Base-by-base conservation (phyloP, 495 filamentous ascomycete species). In the Penicillium coffeae region DNA sequence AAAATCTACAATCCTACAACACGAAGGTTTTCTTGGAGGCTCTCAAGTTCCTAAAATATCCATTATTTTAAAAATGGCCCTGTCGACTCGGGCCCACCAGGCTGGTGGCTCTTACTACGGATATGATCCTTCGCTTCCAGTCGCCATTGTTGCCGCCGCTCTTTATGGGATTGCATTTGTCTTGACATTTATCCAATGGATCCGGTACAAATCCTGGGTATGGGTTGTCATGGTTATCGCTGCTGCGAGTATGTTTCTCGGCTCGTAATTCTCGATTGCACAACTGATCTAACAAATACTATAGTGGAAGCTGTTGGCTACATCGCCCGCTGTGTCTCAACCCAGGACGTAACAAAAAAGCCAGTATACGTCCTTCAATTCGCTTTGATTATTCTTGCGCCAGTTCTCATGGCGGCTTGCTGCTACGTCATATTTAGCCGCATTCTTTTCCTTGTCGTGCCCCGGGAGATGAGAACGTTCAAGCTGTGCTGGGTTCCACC, bases 391-490 rank as follows among this genome's bases (percentile, higher is more conserved):
- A 56, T 66, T 41, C 58, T 74, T 14, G 65, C 70, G 1, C 60
- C 59, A 3, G 76, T 74, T 5, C 61, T 80, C 21, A 73, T 74
- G 56, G 76, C 79, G 1, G 79, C 76, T 0, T 78, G 75, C 0
- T 75, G 78, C 39, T 82, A 81, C 58, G 73, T 80, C 59, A 52
- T 76, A 16, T 76, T 81, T 40, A 74, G 71, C 0, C 70, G 76
- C 7, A 56, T 80, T 18, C 67, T 81, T 32, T 73, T 72, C 43
- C 59, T 71, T 10, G 62, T 74, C 19, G 69, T 77, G 3, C 74
- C 75, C 0, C 51, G 49, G 6, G 58, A 68, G 20, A 48, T 56
- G 21, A 58, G 68, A 16, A 75, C 73, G 2, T 59, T 64, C 0
- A 55, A 47, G 40, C 51, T 74, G 1, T 66, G 75, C 38, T 79